A percentile compares a stretch with the other conserved stretches of the same genome.
Conservation (phyloP, 2,329 filamentous ascomycete genomes). For the Leptosphaerulina australis region DNA sequence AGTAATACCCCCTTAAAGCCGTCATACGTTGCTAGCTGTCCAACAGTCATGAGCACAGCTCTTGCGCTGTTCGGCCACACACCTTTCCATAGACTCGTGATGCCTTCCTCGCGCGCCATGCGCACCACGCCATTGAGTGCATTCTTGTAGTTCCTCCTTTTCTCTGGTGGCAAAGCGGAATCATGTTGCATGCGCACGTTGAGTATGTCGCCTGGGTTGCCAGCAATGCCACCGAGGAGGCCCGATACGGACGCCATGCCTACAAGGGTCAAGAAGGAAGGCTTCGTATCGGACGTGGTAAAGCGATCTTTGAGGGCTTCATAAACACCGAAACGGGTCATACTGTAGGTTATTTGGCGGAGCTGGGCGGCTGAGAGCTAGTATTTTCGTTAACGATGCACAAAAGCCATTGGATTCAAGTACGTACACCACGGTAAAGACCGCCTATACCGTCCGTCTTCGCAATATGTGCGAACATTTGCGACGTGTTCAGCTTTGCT, state of each 20-base stretch:
- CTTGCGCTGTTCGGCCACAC: conserved; percentile 82
- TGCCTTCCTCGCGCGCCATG: conserved; percentile 86
- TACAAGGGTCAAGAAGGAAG: conserved; percentile 77
- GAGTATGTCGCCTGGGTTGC: conserved; percentile 93
- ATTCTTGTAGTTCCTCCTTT: conserved; percentile 87
- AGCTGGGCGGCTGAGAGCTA: conserved; percentile 87
- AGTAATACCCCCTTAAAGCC: conserved; percentile 76
- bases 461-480: conserved; percentile 83
- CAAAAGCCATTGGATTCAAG: not conserved
- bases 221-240: conserved; percentile 84
- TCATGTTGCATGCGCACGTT: conserved; percentile 99
- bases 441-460: conserved; percentile 76
- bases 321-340: conserved; percentile 94
- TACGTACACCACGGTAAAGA: conserved; percentile 78
- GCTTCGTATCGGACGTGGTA: conserved; percentile 58
- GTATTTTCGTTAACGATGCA: not conserved
- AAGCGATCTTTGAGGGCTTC: conserved; percentile 83
- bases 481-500: conserved; percentile 76
- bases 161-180: conserved; percentile 71
- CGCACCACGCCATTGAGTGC: conserved; percentile 84
- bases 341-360: conserved; percentile 92
- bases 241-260: conserved; percentile 83
- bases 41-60: conserved; percentile 86
- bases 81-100: conserved; percentile 77
- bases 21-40: conserved; percentile 84